Evolutionary conservation across 768 basidiomycete species (phyloP), one percentile per base, ranked within the genome.

Genomic region (Terana coerulea): DNA sequence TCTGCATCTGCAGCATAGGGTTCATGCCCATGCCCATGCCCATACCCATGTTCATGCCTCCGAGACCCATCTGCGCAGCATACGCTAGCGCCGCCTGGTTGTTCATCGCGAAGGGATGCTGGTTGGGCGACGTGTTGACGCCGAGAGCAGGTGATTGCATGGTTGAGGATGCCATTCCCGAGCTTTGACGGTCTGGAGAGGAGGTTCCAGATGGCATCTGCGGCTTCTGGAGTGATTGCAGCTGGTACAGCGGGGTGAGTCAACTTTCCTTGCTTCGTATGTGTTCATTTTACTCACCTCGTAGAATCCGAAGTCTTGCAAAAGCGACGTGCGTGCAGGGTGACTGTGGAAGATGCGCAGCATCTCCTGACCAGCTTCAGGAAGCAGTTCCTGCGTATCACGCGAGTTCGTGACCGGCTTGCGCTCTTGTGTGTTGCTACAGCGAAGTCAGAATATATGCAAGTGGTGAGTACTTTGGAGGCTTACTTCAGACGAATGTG

Each of bases 401-500:
- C 97, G 83, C 7, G 94, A 97, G 61, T 97, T 97, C 1, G 97
- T 99, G 51, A 99, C 95, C 2, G 97, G 95, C 70, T 98, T 99
- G 62, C 92, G 85, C 68, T 99, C 97, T 63, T 91, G 92, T 5
- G 95, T 98, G 70, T 99, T 98, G 66, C 91, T 95, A 12, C n/a
- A 17, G 21, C 24, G 51, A 39, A 62, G 61, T 51, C 47, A 34
- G n/a, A 24, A n/a, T 10, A 29, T 47, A 49, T 15, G 59, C 14
- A 17, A 28, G 15, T 24, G 10, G 6, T 21, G 21, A 29, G 25
- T 37, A 2, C 31, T 48, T 7, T 51, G 46, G 29, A 58, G n/a
- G n/a, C 79, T 26, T 67, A 92, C 91, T 86, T 87, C 43, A 95
- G 70, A 56, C 90, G 85, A 64, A 97, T 95, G 67, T 95, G 93